These are phyloP conservation scores for Trichophyton simii DNA, from an alignment of 2,329 filamentous ascomycete genomes.

Conservation along the genomic window DNA sequence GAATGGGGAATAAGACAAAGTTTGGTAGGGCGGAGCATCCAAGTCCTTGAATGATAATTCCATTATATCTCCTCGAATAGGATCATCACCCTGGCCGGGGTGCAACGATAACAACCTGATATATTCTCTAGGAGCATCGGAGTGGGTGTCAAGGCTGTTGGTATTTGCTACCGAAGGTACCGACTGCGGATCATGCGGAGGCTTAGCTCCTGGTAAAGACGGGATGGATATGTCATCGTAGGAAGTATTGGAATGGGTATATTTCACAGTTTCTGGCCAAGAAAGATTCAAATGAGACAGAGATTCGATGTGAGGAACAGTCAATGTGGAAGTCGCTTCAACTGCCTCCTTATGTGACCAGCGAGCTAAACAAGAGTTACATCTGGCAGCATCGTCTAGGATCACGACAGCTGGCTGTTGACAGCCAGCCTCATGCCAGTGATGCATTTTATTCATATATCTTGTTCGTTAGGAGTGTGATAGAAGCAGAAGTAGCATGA, in stretches of 20 bases:
- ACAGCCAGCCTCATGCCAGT: conserved; percentile 2
- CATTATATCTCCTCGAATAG: not conserved
- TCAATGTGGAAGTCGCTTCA: not conserved
- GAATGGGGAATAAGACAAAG: conserved; percentile 6
- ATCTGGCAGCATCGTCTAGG: not conserved
- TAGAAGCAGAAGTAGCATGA: not conserved
- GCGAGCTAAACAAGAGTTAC: not conserved
- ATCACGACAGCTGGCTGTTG: not conserved
- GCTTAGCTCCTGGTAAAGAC: not conserved
- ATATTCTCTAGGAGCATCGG: not conserved
- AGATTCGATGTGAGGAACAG: not conserved
- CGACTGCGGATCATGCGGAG: not conserved
- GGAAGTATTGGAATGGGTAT: not conserved
- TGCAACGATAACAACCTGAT: not conserved
- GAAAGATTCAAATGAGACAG: not conserved
- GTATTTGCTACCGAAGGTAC: not conserved
- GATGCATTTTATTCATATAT: not conserved
- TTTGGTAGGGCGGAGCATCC: conserved; percentile 1
- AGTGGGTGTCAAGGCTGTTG: not conserved
- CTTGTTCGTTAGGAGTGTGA: not conserved
- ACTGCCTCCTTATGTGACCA: not conserved
- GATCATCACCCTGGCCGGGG: not conserved
- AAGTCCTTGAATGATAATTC: not conserved
- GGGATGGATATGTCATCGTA: not conserved
- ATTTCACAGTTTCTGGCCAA: not conserved